Evolutionary conservation across 2,329 filamentous ascomycete species (phyloP).

Genomic region (Aspergillus sclerotialis): DNA sequence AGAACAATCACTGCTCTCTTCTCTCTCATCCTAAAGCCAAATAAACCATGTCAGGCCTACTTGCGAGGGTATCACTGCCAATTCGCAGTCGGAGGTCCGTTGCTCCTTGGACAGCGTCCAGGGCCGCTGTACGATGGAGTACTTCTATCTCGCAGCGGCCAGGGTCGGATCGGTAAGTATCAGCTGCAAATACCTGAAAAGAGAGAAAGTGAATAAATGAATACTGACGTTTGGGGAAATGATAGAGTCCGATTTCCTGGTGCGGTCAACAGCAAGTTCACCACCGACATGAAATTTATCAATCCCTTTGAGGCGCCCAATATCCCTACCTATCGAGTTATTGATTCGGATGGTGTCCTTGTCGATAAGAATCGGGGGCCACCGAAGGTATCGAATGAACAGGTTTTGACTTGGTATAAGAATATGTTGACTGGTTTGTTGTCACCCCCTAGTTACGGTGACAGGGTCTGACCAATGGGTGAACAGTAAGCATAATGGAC

Average conservation of each 20-base stretch:
- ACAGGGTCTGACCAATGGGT: not conserved
- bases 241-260: conserved; percentile 69
- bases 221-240: too few species aligned
- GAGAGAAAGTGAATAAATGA: too few species aligned
- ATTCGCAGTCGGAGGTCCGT: conserved; percentile 1
- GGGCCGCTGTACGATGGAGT: conserved; percentile 39
- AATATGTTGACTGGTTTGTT: conserved; percentile 54
- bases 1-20: conserved; percentile 1
- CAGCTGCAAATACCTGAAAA: too few species aligned
- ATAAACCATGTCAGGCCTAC: conserved; percentile 7
- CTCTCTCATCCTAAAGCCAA: not conserved
- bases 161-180: conserved; percentile 52
- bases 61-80: conserved; percentile 5
- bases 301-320: conserved; percentile 64
- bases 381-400: conserved; percentile 57
- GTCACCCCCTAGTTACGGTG: too few species aligned
- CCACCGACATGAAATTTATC: conserved; percentile 68
- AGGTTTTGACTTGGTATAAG: conserved; percentile 55
- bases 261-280: conserved; percentile 92
- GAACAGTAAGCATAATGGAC: conserved; percentile 74
- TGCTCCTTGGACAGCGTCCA: not conserved
- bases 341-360: conserved; percentile 80
- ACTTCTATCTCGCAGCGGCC: conserved; percentile 51
- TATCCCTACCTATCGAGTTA: conserved; percentile 83
- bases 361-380: conserved; percentile 66